These are phyloP conservation scores for Oryza meridionalis DNA, from an alignment of 176 grass and related monocot genomes.

Conservation along the genomic window DNA sequence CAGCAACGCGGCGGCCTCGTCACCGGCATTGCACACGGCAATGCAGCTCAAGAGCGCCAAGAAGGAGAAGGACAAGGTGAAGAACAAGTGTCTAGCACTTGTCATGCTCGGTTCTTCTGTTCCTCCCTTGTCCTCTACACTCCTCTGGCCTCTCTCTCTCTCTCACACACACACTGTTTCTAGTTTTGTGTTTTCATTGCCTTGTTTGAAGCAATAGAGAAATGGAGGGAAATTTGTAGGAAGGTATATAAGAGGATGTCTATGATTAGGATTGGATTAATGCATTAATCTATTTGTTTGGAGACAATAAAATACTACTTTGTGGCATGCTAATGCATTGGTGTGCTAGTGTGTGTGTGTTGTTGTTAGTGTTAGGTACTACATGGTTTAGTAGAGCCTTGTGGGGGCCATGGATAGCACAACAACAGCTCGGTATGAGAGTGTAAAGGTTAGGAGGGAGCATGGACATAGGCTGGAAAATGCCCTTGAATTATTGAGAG, in stretches of 20 bases:
- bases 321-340: slow-evolving; percentile 40
- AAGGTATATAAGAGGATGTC: slow-evolving; percentile 54
- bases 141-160: slow-evolving; percentile 26
- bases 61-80: slow-evolving; percentile 55
- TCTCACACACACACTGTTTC: not conserved
- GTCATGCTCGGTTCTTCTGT: slow-evolving; percentile 56
- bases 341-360: slow-evolving; percentile 1
- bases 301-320: slow-evolving; percentile 31
- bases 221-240: slow-evolving; percentile 58
- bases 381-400: slow-evolving; percentile 42
- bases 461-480: slow-evolving; percentile 74
- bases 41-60: slow-evolving; percentile 49
- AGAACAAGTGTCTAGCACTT: slow-evolving; percentile 51
- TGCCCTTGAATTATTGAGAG: slow-evolving; percentile 72
- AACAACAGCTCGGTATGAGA: slow-evolving; percentile 59
- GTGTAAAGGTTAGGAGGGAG: slow-evolving; percentile 51
- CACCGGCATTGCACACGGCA: slow-evolving; percentile 47
- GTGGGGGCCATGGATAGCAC: slow-evolving; percentile 50
- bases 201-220: slow-evolving; percentile 59
- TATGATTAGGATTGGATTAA: slow-evolving; percentile 56
- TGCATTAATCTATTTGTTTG: slow-evolving; percentile 37
- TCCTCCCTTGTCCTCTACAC: slow-evolving; percentile 44
- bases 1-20: slow-evolving; percentile 60
- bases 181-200: slow-evolving; percentile 52
- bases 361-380: slow-evolving; percentile 56